Evolutionary conservation across 805 yeast species (phyloP), one percentile per base, ranked within the genome.

Genomic region (Ogataea polymorpha): DNA sequence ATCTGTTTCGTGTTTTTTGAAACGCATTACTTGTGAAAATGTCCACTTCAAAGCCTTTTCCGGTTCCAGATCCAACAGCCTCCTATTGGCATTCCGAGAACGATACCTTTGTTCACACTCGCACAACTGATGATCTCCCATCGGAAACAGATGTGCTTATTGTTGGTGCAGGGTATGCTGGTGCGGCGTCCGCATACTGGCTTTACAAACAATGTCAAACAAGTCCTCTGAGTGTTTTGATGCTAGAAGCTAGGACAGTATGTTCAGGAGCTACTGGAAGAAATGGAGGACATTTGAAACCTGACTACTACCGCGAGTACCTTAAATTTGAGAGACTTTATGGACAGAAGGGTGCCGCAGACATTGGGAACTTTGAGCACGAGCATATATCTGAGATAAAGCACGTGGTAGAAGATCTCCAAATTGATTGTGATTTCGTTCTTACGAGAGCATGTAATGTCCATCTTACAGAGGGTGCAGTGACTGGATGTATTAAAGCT

Each of bases 211-310:
- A 34, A 7, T 34, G 32, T 14, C 30, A 23, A 8, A 16, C 23
- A 4, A 11, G 16, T 11, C 39, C 46, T 15, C 41, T 47, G 4
- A 27, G 11, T 1, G 37, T 52, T 6, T 14, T 52, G 16, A 44
- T 54, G 52, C 37, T 68, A 2, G 77, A 72, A 45, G 74, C 75
- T 5, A 58, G 67, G 38, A 65, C 66, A 39, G 56, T 63, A 3
- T 62, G 65, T 36, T 61, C 67, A 5, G 63, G 59, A 20, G 77
- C 76, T 12, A 69, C 74, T 2, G 76, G 74, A 13, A 54, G 77
- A 40, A 72, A 72, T 41, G 76, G 77, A 14, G 77, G 77, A 1
- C 77, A 72, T 48, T 47, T 72, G 37, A 68, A 70, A 32, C 73
- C 75, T 5, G 52, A 46, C 32, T 45, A 43, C 36, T 54, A 57